phyloP scores from a whole-genome alignment of 768 basidiomycete genomes.

The Pleurotus citrinopileatus region DNA sequence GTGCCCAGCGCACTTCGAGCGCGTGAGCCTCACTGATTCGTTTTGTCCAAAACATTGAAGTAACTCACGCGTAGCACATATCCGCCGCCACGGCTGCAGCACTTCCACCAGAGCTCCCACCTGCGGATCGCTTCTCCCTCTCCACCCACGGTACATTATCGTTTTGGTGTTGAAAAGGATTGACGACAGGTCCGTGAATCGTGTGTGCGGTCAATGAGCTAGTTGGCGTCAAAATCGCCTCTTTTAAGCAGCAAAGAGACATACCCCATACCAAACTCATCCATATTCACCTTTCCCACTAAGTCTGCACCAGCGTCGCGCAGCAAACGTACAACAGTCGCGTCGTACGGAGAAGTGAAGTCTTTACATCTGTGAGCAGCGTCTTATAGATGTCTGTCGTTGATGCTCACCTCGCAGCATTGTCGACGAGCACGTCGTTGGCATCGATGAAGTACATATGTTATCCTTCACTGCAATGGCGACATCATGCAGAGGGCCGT shows the following conservation, averaged over 20 bases:
- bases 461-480: constrained; percentile 83
- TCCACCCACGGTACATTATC: constrained; percentile 20
- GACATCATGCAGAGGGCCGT: constrained; percentile 35
- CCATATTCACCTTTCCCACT: constrained; percentile 90
- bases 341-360: constrained; percentile 80
- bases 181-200: constrained; percentile 73
- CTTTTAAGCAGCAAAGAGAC: too few relatives aligned
- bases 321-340: constrained; percentile 75
- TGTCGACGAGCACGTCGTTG: constrained; percentile 73
- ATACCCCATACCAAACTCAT: constrained; percentile 99
- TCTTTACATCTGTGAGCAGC: constrained; percentile 34
- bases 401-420: constrained; percentile 58
- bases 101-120: constrained; percentile 94
- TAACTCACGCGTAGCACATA: constrained; percentile 77
- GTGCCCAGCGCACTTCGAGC: constrained; percentile 77
- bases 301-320: constrained; percentile 63
- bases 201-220: constrained; percentile 81
- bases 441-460: constrained; percentile 65
- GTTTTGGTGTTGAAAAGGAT: constrained; percentile 51
- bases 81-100: constrained; percentile 89
- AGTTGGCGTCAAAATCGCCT: too few relatives aligned
- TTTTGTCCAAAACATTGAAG: background rate
- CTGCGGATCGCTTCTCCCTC: constrained; percentile 61
- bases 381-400: background rate
- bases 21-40: background rate